Percentiles rank a stretch among this genome's conserved stretches.
Conservation (phyloP, 2,329 filamentous ascomycete species). For the Bipolaris bicolor region DNA sequence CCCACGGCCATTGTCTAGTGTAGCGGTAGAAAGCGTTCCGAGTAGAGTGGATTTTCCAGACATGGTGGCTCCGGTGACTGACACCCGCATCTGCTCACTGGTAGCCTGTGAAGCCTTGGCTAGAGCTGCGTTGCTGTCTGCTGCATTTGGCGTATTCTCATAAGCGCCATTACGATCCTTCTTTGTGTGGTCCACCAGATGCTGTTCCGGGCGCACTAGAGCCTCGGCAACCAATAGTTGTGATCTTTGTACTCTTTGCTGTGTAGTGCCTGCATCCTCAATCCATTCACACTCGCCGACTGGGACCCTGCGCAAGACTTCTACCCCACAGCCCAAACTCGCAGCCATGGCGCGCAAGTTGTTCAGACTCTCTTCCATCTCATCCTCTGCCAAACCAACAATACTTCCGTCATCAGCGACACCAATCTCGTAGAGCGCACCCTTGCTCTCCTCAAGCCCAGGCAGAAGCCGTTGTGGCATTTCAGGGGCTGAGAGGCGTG, state of each 20-base stretch:
- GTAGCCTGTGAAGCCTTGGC: conserved; percentile 14
- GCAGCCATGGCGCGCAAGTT: conserved; percentile 91
- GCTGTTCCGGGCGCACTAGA: conserved; percentile 71
- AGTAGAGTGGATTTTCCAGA: conserved; percentile 92
- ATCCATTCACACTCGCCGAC: conserved; percentile 85
- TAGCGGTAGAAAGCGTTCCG: conserved; percentile 85
- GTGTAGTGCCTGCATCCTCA: conserved; percentile 52
- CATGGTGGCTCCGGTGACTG: conserved; percentile 84
- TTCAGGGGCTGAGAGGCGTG: conserved; percentile 63
- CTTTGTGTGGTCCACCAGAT: conserved; percentile 30
- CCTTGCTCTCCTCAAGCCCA: conserved; percentile 89
- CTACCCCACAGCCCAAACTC: conserved; percentile 84
- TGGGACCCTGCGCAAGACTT: conserved; percentile 78
- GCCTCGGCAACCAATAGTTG: conserved; percentile 89
- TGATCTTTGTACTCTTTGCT: conserved; percentile 33
- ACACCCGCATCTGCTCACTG: conserved; percentile 77
- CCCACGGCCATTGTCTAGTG: conserved; percentile 88
- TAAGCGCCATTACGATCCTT: conserved; percentile 14
- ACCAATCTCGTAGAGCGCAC: conserved; percentile 94
- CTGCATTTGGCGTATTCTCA: neutral
- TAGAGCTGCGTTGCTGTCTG: neutral
- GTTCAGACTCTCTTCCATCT: conserved; percentile 87
- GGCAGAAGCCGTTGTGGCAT: conserved; percentile 65
- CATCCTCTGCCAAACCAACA: conserved; percentile 84
- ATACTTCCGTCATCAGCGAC: conserved; percentile 94